Evolutionary conservation across 768 basidiomycete genomes (phyloP).

Genomic region (Rhodotorula diobovata): DNA sequence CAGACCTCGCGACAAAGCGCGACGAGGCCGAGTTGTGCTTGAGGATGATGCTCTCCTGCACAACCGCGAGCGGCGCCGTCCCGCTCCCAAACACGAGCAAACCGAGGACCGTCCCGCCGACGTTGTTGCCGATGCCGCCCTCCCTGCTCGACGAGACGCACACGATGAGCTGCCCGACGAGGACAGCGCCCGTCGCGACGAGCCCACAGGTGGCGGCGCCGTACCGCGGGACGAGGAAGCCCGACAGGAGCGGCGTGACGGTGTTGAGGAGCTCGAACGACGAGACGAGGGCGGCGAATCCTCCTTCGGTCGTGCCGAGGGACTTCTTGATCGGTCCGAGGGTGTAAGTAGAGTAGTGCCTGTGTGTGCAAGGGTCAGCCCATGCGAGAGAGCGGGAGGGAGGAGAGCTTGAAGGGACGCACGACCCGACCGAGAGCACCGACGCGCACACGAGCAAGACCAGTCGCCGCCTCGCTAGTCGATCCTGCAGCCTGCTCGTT

Average conservation of each 20-base stretch:
- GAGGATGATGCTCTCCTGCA: constrained; percentile 75
- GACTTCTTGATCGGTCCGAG: constrained; percentile 66
- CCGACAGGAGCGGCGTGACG: constrained; percentile 73
- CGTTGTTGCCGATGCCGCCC: constrained; percentile 60
- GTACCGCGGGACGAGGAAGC: constrained; percentile 53
- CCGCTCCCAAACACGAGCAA: constrained; percentile 76
- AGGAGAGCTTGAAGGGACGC: neutral
- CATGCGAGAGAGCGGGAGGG: neutral
- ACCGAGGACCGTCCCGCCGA: constrained; percentile 51
- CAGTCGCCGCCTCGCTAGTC: neutral
- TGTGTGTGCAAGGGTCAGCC: neutral
- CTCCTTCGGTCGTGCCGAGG: constrained; percentile 27
- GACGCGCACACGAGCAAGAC: constrained; percentile 68
- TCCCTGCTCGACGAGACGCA: constrained; percentile 61
- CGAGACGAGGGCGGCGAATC: constrained; percentile 60
- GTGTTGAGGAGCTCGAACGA: constrained; percentile 70
- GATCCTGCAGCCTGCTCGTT: neutral
- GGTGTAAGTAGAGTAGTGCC: constrained; percentile 62
- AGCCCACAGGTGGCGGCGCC: constrained; percentile 70
- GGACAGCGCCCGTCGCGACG: constrained; percentile 67
- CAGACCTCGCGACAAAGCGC: constrained; percentile 65
- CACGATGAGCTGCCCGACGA: constrained; percentile 64
- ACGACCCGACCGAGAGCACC: constrained; percentile 59
- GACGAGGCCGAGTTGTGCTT: constrained; percentile 63
- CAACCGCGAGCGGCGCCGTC: constrained; percentile 71